Conservation (phyloP, 1,139 yeast genomes). For the Suhomyces choctaworum region DNA sequence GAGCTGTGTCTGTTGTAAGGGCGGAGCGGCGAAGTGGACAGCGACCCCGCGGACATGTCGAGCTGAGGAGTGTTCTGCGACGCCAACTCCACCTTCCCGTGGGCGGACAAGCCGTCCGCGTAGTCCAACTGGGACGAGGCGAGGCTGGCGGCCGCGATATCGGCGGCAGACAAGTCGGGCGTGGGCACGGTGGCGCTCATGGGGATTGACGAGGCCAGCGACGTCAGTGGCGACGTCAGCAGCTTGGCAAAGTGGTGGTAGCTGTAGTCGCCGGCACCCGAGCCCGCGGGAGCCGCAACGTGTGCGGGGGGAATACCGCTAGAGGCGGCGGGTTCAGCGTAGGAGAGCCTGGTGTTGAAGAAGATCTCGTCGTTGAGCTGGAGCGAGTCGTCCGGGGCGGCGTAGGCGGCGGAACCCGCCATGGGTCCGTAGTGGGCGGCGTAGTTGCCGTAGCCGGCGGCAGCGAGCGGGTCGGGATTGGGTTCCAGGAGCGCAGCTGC, state of each 20-base stretch:
- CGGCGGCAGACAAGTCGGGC: slow-evolving; percentile 4
- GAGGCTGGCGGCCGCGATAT: slow-evolving; percentile 4
- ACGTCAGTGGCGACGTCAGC: slow-evolving; percentile 14
- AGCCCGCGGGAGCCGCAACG: too few species aligned
- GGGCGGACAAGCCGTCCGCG: slow-evolving; percentile 4
- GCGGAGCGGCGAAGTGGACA: slow-evolving; percentile 10
- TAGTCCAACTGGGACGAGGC: slow-evolving; percentile 7
- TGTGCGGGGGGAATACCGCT: not conserved
- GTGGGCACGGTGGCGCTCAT: slow-evolving; percentile 5
- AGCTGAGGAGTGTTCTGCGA: slow-evolving; percentile 4
- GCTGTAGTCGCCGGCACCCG: slow-evolving; percentile 9
- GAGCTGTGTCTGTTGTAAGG: slow-evolving; percentile 13
- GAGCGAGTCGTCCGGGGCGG: slow-evolving; percentile 5
- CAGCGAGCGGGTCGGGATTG: slow-evolving; percentile 9
- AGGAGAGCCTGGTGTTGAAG: slow-evolving; percentile 3
- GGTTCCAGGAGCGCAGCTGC: not conserved
- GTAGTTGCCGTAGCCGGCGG: slow-evolving; percentile 12
- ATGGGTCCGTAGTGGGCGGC: too few species aligned
- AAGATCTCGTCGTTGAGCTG: slow-evolving; percentile 13
- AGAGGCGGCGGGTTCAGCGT: not conserved
- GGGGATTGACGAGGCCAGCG: slow-evolving; percentile 16
- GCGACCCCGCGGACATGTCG: not conserved
- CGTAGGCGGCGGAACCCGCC: not conserved
- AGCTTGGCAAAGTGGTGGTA: slow-evolving; percentile 11
- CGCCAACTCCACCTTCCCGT: too few species aligned